phyloP scores from a whole-genome alignment of 78 protist genomes.

The Guillardia theta region DNA sequence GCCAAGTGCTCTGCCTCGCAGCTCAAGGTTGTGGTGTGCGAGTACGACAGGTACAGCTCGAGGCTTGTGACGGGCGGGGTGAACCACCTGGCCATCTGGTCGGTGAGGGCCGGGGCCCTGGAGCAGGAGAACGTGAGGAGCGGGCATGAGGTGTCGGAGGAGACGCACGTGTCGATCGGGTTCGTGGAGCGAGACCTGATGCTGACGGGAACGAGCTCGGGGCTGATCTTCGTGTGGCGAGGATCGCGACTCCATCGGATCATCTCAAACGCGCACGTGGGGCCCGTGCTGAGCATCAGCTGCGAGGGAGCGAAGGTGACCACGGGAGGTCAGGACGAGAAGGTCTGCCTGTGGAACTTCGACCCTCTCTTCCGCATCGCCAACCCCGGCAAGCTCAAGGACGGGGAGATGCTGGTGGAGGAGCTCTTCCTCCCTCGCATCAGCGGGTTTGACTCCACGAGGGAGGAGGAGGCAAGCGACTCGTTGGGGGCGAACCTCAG shows the following conservation, averaged over 20 bases:
- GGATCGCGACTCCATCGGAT: background rate
- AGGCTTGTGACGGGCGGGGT: background rate
- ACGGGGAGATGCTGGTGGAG: background rate
- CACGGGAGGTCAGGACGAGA: background rate
- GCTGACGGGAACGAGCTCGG: background rate
- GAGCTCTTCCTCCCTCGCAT: too few species aligned
- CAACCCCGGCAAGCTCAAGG: background rate
- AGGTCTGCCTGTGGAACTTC: background rate
- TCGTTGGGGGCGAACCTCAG: background rate
- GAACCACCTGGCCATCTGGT: background rate
- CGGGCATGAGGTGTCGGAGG: background rate
- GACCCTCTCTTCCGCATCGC: background rate
- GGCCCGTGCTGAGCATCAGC: background rate
- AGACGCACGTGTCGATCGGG: background rate
- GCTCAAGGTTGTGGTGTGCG: background rate
- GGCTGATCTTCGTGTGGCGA: background rate
- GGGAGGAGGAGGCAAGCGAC: background rate
- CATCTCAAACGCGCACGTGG: background rate
- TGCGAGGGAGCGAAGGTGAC: background rate
- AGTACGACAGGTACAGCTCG: background rate
- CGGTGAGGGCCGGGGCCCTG: background rate
- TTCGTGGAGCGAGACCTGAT: background rate
- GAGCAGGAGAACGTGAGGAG: background rate
- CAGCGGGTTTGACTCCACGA: background rate
- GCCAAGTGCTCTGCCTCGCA: background rate